Percentiles rank a stretch among this genome's conserved stretches.
Evolutionary conservation across 1,284 basidiomycete species (phyloP).

Genomic region (Rhodotorula sp.): DNA sequence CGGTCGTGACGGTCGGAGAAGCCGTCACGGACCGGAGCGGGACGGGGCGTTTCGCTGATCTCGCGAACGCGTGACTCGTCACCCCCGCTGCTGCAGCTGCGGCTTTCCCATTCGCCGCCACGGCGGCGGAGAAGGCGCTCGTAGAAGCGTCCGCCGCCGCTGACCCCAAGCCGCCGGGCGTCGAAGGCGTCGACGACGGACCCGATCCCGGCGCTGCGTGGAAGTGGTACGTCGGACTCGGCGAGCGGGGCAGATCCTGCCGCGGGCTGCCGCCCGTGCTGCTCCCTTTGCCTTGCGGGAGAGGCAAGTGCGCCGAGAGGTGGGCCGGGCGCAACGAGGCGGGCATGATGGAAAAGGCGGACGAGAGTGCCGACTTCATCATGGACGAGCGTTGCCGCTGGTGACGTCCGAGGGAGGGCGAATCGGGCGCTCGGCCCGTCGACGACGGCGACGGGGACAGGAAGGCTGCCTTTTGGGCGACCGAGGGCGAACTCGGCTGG

Average conservation of each 20-base stretch:
- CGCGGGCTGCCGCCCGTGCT: neutral
- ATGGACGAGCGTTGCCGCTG: slow-evolving; percentile 30
- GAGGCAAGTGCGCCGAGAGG: slow-evolving; percentile 3
- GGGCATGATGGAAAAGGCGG: slow-evolving; percentile 33
- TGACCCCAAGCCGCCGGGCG: neutral
- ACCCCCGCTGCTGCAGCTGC: no score
- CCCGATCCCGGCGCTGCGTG: neutral
- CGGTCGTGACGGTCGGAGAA: neutral
- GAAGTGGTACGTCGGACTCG: slow-evolving; percentile 4
- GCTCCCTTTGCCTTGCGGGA: neutral
- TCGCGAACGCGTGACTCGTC: neutral
- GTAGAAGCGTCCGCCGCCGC: neutral
- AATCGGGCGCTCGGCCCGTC: neutral
- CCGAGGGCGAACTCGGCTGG: slow-evolving; percentile 3
- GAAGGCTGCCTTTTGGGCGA: neutral
- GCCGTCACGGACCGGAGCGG: neutral
- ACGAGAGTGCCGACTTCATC: slow-evolving; percentile 36
- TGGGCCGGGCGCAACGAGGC: slow-evolving; percentile 19
- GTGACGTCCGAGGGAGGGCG: slow-evolving; percentile 13
- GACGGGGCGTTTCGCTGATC: neutral
- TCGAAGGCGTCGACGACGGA: neutral
- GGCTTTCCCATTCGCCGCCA: neutral
- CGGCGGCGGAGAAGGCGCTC: slow-evolving; percentile 1
- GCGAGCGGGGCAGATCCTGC: slow-evolving; percentile 10
- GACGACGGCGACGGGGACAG: neutral